These are phyloP conservation scores for Saprolegnia parasitica DNA, from an alignment of 352 stramenopile genomes.

Conservation along the genomic window DNA sequence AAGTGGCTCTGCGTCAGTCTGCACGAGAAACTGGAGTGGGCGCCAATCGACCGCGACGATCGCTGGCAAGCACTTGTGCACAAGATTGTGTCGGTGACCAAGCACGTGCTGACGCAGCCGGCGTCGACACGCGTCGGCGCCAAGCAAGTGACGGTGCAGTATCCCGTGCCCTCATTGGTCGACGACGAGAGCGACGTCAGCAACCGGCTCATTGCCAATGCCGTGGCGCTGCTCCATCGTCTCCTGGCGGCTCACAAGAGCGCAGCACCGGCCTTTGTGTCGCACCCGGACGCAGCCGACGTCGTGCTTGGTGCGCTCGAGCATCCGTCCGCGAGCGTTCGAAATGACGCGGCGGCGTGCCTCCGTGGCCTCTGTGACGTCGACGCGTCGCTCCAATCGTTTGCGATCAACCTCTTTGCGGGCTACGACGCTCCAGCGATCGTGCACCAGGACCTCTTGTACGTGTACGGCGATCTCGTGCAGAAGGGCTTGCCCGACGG, in stretches of 20 bases:
- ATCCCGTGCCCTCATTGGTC: not conserved
- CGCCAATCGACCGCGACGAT: not conserved
- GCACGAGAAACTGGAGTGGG: not conserved
- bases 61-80: not conserved
- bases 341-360: not conserved
- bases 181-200: conserved; percentile 2
- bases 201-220: not conserved
- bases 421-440: not conserved
- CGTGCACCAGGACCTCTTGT: conserved; percentile 7
- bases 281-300: not conserved
- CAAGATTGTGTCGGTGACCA: not conserved
- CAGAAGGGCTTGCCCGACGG: not conserved
- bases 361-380: conserved; percentile 13
- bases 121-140: too few species aligned
- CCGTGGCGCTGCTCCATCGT: conserved; percentile 9
- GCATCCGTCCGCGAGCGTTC: not conserved
- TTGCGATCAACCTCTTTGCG: not conserved
- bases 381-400: not conserved
- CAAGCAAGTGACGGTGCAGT: not conserved
- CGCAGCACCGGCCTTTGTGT: not conserved
- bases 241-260: not conserved
- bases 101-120: not conserved
- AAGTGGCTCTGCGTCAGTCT: not conserved
- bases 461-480: conserved; percentile 26
- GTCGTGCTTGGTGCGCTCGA: conserved; percentile 14